Evolutionary conservation across 2,329 filamentous ascomycete species (phyloP).

Genomic region (Huntiella bhutanensis): DNA sequence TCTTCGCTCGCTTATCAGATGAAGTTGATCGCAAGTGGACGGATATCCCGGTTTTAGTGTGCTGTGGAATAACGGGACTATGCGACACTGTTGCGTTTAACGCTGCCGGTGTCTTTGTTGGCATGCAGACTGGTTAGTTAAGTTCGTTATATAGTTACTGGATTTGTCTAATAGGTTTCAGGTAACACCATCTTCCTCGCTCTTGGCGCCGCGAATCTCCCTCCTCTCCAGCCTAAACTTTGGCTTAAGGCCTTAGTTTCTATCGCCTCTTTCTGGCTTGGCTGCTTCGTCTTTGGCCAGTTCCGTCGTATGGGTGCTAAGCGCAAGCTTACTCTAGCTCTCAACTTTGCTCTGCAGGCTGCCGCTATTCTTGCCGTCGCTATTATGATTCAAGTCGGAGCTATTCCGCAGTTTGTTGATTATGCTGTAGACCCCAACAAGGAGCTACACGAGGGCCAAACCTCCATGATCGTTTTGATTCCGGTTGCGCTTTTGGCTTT

Average conservation of each 20-base stretch:
- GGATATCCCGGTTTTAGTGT: constrained; percentile 22
- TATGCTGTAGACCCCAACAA: constrained; percentile 7
- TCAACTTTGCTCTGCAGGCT: constrained; percentile 33
- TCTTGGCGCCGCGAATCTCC: constrained; percentile 35
- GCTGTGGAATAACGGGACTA: constrained; percentile 22
- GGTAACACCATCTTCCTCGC: constrained; percentile 46
- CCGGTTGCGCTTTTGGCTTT: constrained; percentile 31
- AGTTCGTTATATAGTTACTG: not conserved
- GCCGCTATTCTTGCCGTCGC: constrained; percentile 33
- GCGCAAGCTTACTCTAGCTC: constrained; percentile 24
- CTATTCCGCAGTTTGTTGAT: constrained; percentile 22
- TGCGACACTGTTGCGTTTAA: constrained; percentile 24
- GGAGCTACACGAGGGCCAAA: constrained; percentile 13
- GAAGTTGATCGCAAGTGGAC: constrained; percentile 11
- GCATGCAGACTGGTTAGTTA: constrained; percentile 21
- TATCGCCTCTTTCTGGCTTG: constrained; percentile 32
- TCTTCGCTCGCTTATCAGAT: constrained; percentile 3
- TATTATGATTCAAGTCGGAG: constrained; percentile 27
- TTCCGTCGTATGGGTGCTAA: constrained; percentile 19
- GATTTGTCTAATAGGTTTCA: constrained; percentile 5
- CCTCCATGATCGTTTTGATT: constrained; percentile 24
- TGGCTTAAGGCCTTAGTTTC: constrained; percentile 32
- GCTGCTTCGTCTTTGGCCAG: constrained; percentile 29
- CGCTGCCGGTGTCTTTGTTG: constrained; percentile 21
- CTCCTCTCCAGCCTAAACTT: constrained; percentile 28